Conservation (phyloP, 805 yeast genomes). For the Teunomyces aglyptinius region DNA sequence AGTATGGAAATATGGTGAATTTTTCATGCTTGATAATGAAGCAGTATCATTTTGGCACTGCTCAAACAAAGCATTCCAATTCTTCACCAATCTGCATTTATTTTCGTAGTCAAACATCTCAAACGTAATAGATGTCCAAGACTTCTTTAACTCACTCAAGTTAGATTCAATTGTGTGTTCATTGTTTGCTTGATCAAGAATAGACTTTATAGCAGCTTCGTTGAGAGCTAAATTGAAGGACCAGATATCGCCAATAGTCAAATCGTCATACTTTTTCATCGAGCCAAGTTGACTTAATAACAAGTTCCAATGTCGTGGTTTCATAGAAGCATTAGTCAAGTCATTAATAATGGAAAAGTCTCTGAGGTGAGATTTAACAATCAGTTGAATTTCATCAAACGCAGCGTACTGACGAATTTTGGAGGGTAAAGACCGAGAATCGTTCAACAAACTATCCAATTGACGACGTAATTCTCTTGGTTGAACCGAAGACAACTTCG, state of each 20-base stretch:
- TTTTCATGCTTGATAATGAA: slow-evolving; percentile 64
- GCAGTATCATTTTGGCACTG: slow-evolving; percentile 59
- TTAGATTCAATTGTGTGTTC: slow-evolving; percentile 66
- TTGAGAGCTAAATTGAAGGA: slow-evolving; percentile 49
- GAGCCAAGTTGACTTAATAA: slow-evolving; percentile 38
- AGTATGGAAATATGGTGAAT: slow-evolving; percentile 57
- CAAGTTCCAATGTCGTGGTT: slow-evolving; percentile 64
- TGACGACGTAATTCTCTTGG: slow-evolving; percentile 44
- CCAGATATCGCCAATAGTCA: slow-evolving; percentile 63
- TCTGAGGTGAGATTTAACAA: slow-evolving; percentile 41
- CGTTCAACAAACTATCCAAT: slow-evolving; percentile 50
- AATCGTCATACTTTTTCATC: slow-evolving; percentile 17
- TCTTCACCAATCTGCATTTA: slow-evolving; percentile 55
- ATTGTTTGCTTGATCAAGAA: slow-evolving; percentile 65
- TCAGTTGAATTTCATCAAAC: slow-evolving; percentile 54
- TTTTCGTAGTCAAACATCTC: slow-evolving; percentile 53
- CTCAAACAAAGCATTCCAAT: slow-evolving; percentile 65
- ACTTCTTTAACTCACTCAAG: slow-evolving; percentile 45
- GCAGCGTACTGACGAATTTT: slow-evolving; percentile 67
- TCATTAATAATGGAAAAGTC: slow-evolving; percentile 39
- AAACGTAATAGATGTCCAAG: slow-evolving; percentile 56
- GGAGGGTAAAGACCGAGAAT: slow-evolving; percentile 52
- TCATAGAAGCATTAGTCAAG: slow-evolving; percentile 56
- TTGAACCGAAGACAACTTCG: slow-evolving; percentile 50
- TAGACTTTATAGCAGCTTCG: slow-evolving; percentile 43